Base-by-base conservation (phyloP, 805 yeast genomes). In the Candida gorgasii region DNA sequence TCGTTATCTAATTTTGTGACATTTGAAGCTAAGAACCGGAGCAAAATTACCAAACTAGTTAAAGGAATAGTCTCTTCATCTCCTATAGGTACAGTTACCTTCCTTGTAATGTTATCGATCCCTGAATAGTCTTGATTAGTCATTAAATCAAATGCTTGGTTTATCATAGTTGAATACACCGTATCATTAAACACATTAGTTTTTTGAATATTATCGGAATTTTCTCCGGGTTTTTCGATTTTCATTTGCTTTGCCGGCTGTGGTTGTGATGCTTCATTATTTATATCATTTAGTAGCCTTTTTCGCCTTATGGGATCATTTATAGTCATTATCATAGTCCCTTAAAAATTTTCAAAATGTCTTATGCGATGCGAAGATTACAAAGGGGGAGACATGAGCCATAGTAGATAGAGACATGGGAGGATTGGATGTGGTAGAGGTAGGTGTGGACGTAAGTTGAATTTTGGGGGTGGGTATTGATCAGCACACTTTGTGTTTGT, bases 101-200 rank as follows among this genome's bases (percentile, higher is more conserved):
- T 84, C 24, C 77, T 65, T 1, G 89, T 75, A 26, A 88, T 63
- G 2, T 78, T 64, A 47, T 81, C 80, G 24, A 88, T 61, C 43
- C 79, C 83, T 1, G 73, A 57, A 17, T 75, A 50, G 57, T 84
- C 86, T 43, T 67, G 56, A 23, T 33, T 76, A 43, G 84, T 89
- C 54, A 86, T 67, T 40, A 84, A 76, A 37, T 81, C 86, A 49
- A 88, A 64, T 22, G 92, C 93, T 40, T 86, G 74, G 50, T 75
- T 74, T 26, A 86, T 79, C 54, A 76, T 76, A 34, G 68, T 57
- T 22, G 63, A 46, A 54, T 67, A 70, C 72, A 69, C 65, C 54
- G 62, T 61, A 37, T 64, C 71, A 30, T 69, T 61, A 46, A 67
- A 64, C 17, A 46, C 45, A 26, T 46, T 36, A 11, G 43, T 41